These are phyloP conservation scores for Eimeria tenella DNA, from an alignment of 169 alveolate genomes.

Conservation along the genomic window DNA sequence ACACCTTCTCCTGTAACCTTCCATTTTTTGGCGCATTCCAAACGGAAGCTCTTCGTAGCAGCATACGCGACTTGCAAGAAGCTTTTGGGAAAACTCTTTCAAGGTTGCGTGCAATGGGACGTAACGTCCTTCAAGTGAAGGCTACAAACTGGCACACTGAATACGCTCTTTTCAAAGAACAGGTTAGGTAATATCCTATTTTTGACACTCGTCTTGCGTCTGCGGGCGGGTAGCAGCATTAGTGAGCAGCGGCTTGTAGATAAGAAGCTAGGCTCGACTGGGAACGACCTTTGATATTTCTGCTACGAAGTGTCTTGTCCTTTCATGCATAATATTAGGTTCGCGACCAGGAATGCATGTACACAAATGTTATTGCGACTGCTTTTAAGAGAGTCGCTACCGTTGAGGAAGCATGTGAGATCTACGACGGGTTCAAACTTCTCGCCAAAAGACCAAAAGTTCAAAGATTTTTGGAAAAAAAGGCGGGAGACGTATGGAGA, in stretches of 20 bases:
- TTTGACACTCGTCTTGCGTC: neutral
- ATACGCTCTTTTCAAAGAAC: conserved; percentile 93
- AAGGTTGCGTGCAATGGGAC: conserved; percentile 89
- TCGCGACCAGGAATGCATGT: conserved; percentile 91
- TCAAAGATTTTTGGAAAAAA: conserved; percentile 91
- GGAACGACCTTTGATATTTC: neutral
- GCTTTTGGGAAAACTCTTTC: conserved; percentile 89
- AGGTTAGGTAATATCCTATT: conserved; percentile 63
- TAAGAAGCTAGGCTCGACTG: neutral
- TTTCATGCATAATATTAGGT: conserved; percentile 71
- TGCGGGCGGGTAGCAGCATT: neutral
- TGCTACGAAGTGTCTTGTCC: neutral
- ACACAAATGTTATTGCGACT: conserved; percentile 88
- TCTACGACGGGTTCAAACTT: conserved; percentile 91
- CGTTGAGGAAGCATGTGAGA: conserved; percentile 87
- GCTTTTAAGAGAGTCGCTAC: conserved; percentile 92
- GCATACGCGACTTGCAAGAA: conserved; percentile 89
- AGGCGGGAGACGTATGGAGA: conserved; percentile 90
- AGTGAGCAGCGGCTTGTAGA: neutral
- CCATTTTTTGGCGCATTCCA: conserved; percentile 92
- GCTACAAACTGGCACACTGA: conserved; percentile 96
- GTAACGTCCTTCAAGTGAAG: conserved; percentile 94
- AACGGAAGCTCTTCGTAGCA: conserved; percentile 91
- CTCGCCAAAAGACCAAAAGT: conserved; percentile 92
- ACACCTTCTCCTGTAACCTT: neutral